A percentile compares a stretch with the other conserved stretches of the same genome.
Conservation (phyloP, 495 filamentous ascomycete genomes). For the Neurospora sp. region DNA sequence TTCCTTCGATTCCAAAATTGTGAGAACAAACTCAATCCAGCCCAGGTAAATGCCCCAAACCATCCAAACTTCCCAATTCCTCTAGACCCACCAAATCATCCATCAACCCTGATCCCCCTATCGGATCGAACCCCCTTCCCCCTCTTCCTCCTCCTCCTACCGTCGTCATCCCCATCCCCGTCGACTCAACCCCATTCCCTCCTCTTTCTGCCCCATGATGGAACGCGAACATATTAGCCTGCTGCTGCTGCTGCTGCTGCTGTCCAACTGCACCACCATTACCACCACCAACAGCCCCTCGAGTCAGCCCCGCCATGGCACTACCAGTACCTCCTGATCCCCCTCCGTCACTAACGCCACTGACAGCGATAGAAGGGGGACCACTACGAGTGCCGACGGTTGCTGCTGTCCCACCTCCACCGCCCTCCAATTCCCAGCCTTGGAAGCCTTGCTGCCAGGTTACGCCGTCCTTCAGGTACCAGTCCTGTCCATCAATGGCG, state of each 20-base stretch:
- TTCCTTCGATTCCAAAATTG: background rate
- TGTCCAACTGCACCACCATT: background rate
- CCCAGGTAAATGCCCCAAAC: slow-evolving; percentile 19
- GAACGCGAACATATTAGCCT: background rate
- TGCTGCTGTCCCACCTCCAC: slow-evolving; percentile 3
- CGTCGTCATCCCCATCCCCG: background rate
- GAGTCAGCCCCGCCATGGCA: background rate
- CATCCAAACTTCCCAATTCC: slow-evolving; percentile 14
- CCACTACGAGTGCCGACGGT: background rate
- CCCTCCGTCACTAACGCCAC: background rate
- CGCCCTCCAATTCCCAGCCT: slow-evolving; percentile 23
- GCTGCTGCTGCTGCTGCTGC: background rate
- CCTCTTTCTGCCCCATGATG: background rate
- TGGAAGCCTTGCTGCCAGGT: slow-evolving; percentile 40
- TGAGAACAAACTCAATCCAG: slow-evolving; percentile 11
- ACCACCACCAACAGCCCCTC: background rate
- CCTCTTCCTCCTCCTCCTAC: background rate
- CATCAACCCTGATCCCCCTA: slow-evolving; percentile 1
- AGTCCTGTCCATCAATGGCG: slow-evolving; percentile 38
- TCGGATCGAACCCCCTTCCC: slow-evolving; percentile 3
- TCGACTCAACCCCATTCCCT: background rate
- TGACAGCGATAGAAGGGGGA: background rate
- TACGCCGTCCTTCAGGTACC: slow-evolving; percentile 41
- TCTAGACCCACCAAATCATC: slow-evolving; percentile 14
- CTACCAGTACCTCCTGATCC: background rate